These are phyloP conservation scores for Tolypocladium amazonense DNA, from an alignment of 2,329 filamentous ascomycete species.

Conservation along the genomic window DNA sequence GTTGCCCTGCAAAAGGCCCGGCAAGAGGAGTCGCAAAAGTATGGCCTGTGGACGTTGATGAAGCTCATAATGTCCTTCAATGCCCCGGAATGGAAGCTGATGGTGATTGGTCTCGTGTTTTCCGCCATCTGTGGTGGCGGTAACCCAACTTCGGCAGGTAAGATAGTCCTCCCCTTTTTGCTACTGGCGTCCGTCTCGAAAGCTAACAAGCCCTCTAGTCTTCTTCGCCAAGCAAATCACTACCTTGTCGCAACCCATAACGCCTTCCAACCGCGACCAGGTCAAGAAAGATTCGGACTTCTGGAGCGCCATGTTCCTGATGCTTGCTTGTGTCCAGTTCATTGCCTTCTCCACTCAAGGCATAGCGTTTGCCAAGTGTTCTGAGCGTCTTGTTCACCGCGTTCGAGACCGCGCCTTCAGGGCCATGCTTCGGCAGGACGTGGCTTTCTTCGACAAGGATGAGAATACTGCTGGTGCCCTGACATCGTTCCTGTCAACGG, in stretches of 20 bases:
- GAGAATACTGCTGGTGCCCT: conserved; percentile 84
- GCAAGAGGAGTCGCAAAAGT: conserved; percentile 41
- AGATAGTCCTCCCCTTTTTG: background rate
- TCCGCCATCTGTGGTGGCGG: conserved; percentile 70
- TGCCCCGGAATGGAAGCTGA: conserved; percentile 55
- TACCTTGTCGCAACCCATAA: conserved; percentile 47
- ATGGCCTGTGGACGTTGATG: conserved; percentile 65
- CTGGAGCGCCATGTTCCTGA: conserved; percentile 82
- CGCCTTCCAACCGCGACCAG: conserved; percentile 35
- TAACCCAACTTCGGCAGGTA: conserved; percentile 48
- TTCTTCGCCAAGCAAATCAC: conserved; percentile 86
- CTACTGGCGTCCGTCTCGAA: background rate
- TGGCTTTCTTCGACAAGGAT: conserved; percentile 81
- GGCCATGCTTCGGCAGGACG: conserved; percentile 83
- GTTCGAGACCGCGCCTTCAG: conserved; percentile 77
- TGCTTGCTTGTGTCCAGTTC: conserved; percentile 67
- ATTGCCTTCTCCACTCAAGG: conserved; percentile 60
- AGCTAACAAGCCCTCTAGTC: conserved; percentile 36
- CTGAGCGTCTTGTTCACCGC: conserved; percentile 74
- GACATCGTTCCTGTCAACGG: conserved; percentile 79
- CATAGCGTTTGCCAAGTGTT: conserved; percentile 69
- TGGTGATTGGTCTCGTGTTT: conserved; percentile 64
- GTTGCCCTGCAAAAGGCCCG: conserved; percentile 50
- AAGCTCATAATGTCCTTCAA: conserved; percentile 77
- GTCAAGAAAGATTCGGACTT: conserved; percentile 67